A percentile compares a stretch with the other conserved stretches of the same genome.
phyloP scores from a whole-genome alignment of 768 basidiomycete genomes.

The Phanerochaete carnosa region DNA sequence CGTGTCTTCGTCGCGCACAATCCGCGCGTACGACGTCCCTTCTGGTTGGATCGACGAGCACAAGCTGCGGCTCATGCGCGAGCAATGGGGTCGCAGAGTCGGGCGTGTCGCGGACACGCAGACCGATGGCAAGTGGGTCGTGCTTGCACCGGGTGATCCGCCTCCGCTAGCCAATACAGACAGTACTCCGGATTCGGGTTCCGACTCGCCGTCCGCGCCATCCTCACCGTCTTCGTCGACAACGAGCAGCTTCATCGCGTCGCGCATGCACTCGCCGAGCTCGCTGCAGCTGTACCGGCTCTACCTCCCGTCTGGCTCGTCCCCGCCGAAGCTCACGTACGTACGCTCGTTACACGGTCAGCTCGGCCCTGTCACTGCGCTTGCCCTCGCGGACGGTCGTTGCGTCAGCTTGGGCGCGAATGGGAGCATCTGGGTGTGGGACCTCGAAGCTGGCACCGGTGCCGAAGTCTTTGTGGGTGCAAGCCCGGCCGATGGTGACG shows the following conservation, averaged over 20 bases:
- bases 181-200: conserved; percentile 18
- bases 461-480: conserved; percentile 26
- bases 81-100: conserved; percentile 80
- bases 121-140: conserved; percentile 85
- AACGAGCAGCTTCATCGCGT: conserved; percentile 26
- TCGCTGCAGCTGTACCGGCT: conserved; percentile 76
- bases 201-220: conserved; percentile 14
- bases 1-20: conserved; percentile 57
- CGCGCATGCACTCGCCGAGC: conserved; percentile 42
- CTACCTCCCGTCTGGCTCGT: conserved; percentile 50
- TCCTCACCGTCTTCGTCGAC: conserved; percentile 17
- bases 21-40: conserved; percentile 69
- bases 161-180: conserved; percentile 14
- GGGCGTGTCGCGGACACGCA: conserved; percentile 66
- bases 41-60: conserved; percentile 68
- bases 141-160: conserved; percentile 57
- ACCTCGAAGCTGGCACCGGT: conserved; percentile 56
- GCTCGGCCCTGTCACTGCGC: conserved; percentile 57
- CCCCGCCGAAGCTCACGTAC: conserved; percentile 65
- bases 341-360: conserved; percentile 72
- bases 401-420: conserved; percentile 73
- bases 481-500: conserved; percentile 26
- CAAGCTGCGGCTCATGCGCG: conserved; percentile 58
- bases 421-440: conserved; percentile 85
- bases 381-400: conserved; percentile 77